phyloP scores from a whole-genome alignment of 2,329 filamentous ascomycete genomes.

The Penicillium brevicompactum region DNA sequence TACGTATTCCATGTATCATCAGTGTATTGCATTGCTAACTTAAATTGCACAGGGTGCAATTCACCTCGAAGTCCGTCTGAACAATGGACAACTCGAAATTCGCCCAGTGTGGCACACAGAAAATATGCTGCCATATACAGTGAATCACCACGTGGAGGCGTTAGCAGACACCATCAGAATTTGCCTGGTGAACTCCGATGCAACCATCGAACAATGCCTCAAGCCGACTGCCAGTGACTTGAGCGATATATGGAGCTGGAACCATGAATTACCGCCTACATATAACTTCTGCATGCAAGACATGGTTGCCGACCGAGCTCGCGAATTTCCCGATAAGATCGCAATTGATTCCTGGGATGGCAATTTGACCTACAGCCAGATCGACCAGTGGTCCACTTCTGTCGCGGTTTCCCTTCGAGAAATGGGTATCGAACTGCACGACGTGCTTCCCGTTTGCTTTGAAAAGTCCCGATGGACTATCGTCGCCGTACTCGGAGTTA shows the following conservation, averaged over 20 bases:
- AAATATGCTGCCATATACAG: conserved; percentile 47
- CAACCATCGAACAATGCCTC: conserved; percentile 36
- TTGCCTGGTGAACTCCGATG: conserved; percentile 32
- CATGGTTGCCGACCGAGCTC: conserved; percentile 39
- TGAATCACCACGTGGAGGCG: conserved; percentile 46
- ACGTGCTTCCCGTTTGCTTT: conserved; percentile 35
- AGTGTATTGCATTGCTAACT: conserved; percentile 5
- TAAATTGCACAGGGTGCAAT: conserved; percentile 28
- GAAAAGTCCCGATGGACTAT: conserved; percentile 39
- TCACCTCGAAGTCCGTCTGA: conserved; percentile 36
- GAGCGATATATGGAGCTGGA: conserved; percentile 53
- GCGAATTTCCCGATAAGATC: conserved; percentile 25
- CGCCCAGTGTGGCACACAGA: conserved; percentile 47
- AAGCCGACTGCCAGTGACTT: conserved; percentile 42
- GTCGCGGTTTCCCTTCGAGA: conserved; percentile 29
- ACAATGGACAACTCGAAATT: conserved; percentile 34
- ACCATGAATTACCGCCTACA: conserved; percentile 46
- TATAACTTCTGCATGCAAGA: conserved; percentile 52
- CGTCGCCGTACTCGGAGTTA: conserved; percentile 35
- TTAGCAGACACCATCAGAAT: conserved; percentile 45
- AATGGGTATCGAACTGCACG: conserved; percentile 29
- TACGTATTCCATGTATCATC: conserved; percentile 6
- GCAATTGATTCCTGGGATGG: conserved; percentile 38
- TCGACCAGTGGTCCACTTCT: conserved; percentile 39
- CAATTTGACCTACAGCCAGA: conserved; percentile 30